phyloP scores from a whole-genome alignment of 2,329 filamentous ascomycete species.

The Escovopsis sp. region DNA sequence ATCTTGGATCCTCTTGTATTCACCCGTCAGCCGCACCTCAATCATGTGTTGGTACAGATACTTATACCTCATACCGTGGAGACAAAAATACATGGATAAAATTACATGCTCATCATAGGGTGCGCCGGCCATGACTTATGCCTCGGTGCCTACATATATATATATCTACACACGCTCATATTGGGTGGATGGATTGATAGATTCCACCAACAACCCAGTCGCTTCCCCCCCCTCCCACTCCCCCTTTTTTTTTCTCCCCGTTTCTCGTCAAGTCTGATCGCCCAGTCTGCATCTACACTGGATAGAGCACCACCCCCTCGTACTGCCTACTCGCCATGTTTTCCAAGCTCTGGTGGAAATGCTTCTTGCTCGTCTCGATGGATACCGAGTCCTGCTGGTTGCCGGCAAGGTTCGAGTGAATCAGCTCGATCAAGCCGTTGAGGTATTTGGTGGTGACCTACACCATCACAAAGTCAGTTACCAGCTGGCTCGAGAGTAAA shows the following conservation, averaged over 20 bases:
- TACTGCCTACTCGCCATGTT: conserved; percentile 88
- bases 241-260: too few relatives aligned
- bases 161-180: conserved; percentile 4
- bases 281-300: conserved; percentile 21
- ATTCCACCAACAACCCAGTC: not conserved
- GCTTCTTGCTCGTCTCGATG: conserved; percentile 78
- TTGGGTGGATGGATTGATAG: too few relatives aligned
- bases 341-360: conserved; percentile 88
- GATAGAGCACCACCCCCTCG: conserved; percentile 71
- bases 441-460: conserved; percentile 89
- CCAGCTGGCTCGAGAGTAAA: too few relatives aligned
- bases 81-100: conserved; percentile 1
- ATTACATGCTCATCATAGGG: conserved; percentile 5
- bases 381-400: conserved; percentile 69
- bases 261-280: not conserved
- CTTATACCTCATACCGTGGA: too few relatives aligned
- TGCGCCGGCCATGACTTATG: conserved; percentile 2
- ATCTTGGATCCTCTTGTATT: too few relatives aligned
- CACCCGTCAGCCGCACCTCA: too few relatives aligned
- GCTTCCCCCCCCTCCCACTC: too few relatives aligned
- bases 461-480: too few relatives aligned
- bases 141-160: conserved; percentile 1
- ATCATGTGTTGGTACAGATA: too few relatives aligned
- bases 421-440: conserved; percentile 94
- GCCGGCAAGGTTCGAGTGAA: conserved; percentile 85